A percentile compares a stretch with the other conserved stretches of the same genome.
These are phyloP conservation scores for Gaeumannomyces tritici DNA, from an alignment of 2,329 filamentous ascomycete species.

Conservation along the genomic window DNA sequence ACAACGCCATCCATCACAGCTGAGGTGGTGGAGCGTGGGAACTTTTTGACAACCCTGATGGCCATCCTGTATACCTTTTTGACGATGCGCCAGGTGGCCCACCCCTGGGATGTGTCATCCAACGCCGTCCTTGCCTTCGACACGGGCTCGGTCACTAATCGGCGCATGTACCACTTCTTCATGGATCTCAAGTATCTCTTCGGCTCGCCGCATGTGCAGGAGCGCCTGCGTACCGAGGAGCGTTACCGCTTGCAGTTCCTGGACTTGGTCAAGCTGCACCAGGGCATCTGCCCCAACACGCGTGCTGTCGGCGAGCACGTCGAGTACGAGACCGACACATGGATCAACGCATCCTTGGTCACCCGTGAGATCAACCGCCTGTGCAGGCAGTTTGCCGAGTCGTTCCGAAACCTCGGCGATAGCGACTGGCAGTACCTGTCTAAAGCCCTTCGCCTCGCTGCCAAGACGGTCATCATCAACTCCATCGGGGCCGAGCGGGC, in stretches of 20 bases:
- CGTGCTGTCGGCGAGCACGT: constrained; percentile 91
- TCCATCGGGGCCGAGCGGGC: constrained; percentile 82
- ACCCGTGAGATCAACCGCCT: constrained; percentile 92
- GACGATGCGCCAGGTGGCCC: constrained; percentile 89
- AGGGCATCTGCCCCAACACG: constrained; percentile 92
- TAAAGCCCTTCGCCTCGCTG: constrained; percentile 61
- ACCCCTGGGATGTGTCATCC: constrained; percentile 80
- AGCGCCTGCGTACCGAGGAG: constrained; percentile 70
- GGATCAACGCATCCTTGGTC: constrained; percentile 92
- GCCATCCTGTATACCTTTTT: constrained; percentile 96
- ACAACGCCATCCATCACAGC: constrained; percentile 95
- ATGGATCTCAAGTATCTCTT: constrained; percentile 88
- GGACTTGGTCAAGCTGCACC: constrained; percentile 89
- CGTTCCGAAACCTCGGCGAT: constrained; percentile 63
- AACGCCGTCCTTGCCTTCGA: constrained; percentile 87
- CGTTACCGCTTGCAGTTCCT: constrained; percentile 91
- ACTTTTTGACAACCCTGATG: constrained; percentile 91
- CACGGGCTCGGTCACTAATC: constrained; percentile 86
- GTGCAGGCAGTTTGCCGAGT: constrained; percentile 78
- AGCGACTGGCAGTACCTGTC: constrained; percentile 58
- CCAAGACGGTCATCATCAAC: constrained; percentile 78
- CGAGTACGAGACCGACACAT: constrained; percentile 95
- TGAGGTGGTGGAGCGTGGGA: constrained; percentile 88
- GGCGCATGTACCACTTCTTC: constrained; percentile 97
- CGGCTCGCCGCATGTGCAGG: constrained; percentile 78